A percentile compares a stretch with the other conserved stretches of the same genome.
phyloP scores from a whole-genome alignment of 176 grass and related monocot genomes.

The Neostapfia colusana region DNA sequence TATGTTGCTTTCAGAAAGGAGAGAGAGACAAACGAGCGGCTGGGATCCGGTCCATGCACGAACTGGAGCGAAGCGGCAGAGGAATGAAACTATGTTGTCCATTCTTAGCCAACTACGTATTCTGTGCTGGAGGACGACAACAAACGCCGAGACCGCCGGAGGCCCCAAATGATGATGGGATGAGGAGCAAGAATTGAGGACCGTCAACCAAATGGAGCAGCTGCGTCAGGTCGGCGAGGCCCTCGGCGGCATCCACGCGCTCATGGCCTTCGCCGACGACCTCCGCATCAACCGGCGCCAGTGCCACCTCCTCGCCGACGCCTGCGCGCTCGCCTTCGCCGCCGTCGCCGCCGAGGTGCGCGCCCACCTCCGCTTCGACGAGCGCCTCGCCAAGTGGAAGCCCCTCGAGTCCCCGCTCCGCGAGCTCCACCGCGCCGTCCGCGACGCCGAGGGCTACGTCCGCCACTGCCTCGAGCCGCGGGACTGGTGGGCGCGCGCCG shows the following conservation, averaged over 20 bases:
- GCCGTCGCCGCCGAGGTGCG: slow-evolving; percentile 55
- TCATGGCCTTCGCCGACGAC: slow-evolving; percentile 80
- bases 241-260: slow-evolving; percentile 61
- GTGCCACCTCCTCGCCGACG: slow-evolving; percentile 70
- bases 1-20: too few relatives aligned
- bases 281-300: slow-evolving; percentile 79
- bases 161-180: too few relatives aligned
- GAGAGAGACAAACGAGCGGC: too few relatives aligned
- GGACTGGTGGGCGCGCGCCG: slow-evolving; percentile 71
- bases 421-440: slow-evolving; percentile 69
- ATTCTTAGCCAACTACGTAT: slow-evolving; percentile 39
- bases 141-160: too few relatives aligned
- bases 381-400: slow-evolving; percentile 72
- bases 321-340: slow-evolving; percentile 61
- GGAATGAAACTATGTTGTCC: not conserved
- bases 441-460: slow-evolving; percentile 68
- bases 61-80: too few relatives aligned
- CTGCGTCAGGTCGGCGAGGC: slow-evolving; percentile 82
- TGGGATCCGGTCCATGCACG: too few relatives aligned
- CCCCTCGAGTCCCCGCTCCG: slow-evolving; percentile 62
- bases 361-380: slow-evolving; percentile 56
- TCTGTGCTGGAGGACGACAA: too few relatives aligned
- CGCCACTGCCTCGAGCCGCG: slow-evolving; percentile 63
- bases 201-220: slow-evolving; percentile 56
- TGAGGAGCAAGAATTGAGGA: slow-evolving; percentile 15